phyloP scores from a whole-genome alignment of 768 basidiomycete genomes.

The Agaricus blazei region DNA sequence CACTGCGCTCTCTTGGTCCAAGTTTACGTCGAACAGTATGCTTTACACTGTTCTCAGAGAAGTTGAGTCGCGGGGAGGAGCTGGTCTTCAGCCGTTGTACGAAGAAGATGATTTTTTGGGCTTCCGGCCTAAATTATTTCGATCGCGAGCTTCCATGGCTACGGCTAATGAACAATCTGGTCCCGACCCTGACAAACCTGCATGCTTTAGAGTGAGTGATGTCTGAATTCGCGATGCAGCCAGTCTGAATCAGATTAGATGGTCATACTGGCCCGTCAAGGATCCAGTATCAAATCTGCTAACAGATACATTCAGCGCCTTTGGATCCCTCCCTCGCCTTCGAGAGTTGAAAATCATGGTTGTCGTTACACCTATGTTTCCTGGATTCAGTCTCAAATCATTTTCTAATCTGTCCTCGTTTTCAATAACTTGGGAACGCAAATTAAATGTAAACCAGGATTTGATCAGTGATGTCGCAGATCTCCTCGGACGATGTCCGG shows the following conservation, averaged over 20 bases:
- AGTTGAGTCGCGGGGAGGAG: neutral
- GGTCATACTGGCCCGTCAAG: neutral
- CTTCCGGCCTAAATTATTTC: no score
- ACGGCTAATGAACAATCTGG: neutral
- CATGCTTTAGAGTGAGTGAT: neutral
- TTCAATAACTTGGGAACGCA: neutral
- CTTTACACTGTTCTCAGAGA: neutral
- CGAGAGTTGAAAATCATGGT: neutral
- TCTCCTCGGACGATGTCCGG: no score
- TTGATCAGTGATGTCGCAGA: no score
- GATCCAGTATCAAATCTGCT: neutral
- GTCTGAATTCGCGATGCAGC: neutral
- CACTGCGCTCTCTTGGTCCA: neutral
- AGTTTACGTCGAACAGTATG: neutral
- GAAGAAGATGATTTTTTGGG: no score
- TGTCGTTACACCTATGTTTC: neutral
- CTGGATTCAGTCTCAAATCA: neutral
- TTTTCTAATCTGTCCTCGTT: neutral
- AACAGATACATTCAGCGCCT: neutral
- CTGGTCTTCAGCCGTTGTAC: neutral
- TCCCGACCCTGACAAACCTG: neutral
- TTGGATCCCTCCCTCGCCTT: neutral
- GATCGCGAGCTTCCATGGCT: no score
- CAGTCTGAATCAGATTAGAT: neutral
- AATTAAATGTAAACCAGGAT: no score